A percentile compares a stretch with the other conserved stretches of the same genome.
Evolutionary conservation across 2,329 filamentous ascomycete species (phyloP).

Genomic region (Pseudogymnoascus sp.): DNA sequence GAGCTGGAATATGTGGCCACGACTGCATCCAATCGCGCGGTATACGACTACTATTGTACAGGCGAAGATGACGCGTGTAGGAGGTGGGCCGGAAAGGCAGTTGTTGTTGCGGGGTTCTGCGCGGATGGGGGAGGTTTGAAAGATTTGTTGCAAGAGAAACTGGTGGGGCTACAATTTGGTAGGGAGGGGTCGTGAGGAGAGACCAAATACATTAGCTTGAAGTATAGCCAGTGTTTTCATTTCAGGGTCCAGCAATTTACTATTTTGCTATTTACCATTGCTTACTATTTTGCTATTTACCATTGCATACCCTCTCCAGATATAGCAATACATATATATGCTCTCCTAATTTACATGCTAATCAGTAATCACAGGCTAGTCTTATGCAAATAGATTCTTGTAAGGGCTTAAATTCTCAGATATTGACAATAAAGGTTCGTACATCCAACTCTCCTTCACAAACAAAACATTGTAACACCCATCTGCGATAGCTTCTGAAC

Average conservation of each 20-base stretch:
- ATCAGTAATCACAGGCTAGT: not conserved
- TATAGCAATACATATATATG: not conserved
- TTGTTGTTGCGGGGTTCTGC: constrained; percentile 27
- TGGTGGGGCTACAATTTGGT: constrained; percentile 24
- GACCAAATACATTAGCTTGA: not conserved
- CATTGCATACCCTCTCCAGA: not conserved
- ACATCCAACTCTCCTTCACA: not conserved
- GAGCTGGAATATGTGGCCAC: constrained; percentile 72
- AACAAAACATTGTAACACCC: not conserved
- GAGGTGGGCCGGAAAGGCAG: constrained; percentile 29
- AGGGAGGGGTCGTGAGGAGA: not conserved
- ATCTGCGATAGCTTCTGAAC: constrained; percentile 11
- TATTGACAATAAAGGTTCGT: not conserved
- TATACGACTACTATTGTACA: constrained; percentile 55
- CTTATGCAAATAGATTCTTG: not conserved
- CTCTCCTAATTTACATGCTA: not conserved
- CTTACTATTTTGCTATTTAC: constrained; percentile 1
- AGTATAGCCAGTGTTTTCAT: not conserved
- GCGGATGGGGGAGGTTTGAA: constrained; percentile 25
- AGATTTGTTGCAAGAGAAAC: constrained; percentile 23
- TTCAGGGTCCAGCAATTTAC: not conserved
- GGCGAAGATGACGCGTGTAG: constrained; percentile 47
- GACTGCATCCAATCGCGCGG: constrained; percentile 58
- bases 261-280: not conserved
- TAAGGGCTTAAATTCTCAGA: not conserved